phyloP scores from a whole-genome alignment of 1,284 basidiomycete species.

The Trichosporon sp. region DNA sequence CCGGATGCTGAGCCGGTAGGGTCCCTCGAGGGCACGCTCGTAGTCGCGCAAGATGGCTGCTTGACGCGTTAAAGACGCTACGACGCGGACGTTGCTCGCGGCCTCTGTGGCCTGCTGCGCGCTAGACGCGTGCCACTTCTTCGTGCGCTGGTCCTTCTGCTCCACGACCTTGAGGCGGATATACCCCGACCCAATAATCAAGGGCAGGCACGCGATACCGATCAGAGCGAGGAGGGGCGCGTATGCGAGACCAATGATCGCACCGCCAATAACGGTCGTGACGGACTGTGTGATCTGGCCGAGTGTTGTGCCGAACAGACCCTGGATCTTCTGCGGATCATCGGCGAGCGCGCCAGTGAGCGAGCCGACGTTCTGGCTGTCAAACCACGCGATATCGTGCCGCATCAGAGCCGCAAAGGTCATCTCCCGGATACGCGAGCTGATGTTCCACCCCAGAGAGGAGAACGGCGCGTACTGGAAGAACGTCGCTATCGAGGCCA shows the following conservation, averaged over 20 bases:
- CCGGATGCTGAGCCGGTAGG: conserved; percentile 59
- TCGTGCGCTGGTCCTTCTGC: conserved; percentile 81
- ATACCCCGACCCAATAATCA: conserved; percentile 79
- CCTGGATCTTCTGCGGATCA: conserved; percentile 85
- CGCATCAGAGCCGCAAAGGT: conserved; percentile 70
- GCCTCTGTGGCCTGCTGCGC: conserved; percentile 86
- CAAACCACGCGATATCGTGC: conserved; percentile 85
- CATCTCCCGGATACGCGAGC: conserved; percentile 61
- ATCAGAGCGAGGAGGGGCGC: conserved; percentile 45
- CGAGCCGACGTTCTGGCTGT: conserved; percentile 74
- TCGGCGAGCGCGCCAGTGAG: conserved; percentile 77
- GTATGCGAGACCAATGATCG: conserved; percentile 69
- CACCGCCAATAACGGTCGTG: conserved; percentile 69
- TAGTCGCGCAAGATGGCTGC: conserved; percentile 69
- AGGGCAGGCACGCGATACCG: conserved; percentile 68
- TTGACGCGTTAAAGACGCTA: conserved; percentile 79
- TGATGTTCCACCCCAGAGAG: conserved; percentile 61
- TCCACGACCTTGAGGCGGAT: conserved; percentile 65
- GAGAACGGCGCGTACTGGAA: conserved; percentile 66
- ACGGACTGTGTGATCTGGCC: conserved; percentile 76
- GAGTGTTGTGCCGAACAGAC: conserved; percentile 81
- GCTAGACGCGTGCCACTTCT: conserved; percentile 71
- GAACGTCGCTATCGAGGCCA: conserved; percentile 59
- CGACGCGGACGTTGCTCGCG: conserved; percentile 83
- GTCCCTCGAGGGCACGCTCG: conserved; percentile 64